Evolutionary conservation across 805 yeast genomes (phyloP), one percentile per base, ranked within the genome.

Genomic region (Candida suzukii): DNA sequence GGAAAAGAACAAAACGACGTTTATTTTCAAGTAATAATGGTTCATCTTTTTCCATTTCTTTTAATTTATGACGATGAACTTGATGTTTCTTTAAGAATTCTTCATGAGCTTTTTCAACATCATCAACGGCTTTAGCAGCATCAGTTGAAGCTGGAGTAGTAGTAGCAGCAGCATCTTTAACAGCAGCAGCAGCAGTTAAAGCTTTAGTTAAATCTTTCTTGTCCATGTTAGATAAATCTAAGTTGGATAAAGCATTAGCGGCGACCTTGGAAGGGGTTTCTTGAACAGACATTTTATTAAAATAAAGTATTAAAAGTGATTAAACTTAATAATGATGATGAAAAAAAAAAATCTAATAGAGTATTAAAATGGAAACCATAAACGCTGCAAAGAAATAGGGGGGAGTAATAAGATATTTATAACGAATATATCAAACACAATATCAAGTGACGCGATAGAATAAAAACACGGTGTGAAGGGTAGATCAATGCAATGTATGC

Each of bases 1-100:
- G 99, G 79, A 90, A 90, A 46, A 91, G 70, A 40, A 93, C 97
- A 57, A 87, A 88, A 61, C 99, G 81, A 58, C 78, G 78, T 53
- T 77, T 78, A 77, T 91, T 93, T 67, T 88, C 96, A 40, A 63
- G 58, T 56, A 91, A 75, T 56, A 91, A 67, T 1, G 98, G 98
- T 74, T 91, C 99, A 43, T 85, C 84, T 64, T 77, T 76, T 71
- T 91, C 96, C 55, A 76, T 53, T 46, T 70, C 86, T 69, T 81
- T 81, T 58, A 91, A 70, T 48, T 73, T 46, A 55, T 79, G 85
- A 68, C 95, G 81, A 62, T 84, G 88, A 25, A 73, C 78, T 51
- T 68, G 73, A 66, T 83, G 91, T 47, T 70, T 64, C 29, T 62
- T 61, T 56, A 83, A 68, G 64, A 83, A 84, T 37, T 66, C 61